phyloP scores from a whole-genome alignment of 495 filamentous ascomycete species.

The Cercophora newfieldiana region DNA sequence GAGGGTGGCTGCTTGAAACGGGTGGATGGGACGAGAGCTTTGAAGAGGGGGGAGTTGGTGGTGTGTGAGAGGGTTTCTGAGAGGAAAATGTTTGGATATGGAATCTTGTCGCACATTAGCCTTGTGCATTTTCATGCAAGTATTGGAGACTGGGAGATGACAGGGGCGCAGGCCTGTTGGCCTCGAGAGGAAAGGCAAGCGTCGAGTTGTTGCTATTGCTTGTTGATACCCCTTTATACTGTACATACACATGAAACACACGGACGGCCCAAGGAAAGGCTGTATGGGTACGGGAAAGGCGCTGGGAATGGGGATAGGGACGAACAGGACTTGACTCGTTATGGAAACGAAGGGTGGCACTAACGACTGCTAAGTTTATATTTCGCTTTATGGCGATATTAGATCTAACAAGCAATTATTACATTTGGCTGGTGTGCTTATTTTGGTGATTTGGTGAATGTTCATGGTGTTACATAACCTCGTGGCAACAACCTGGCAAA shows the following conservation, averaged over 20 bases:
- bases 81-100: neutral
- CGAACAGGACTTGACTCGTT: neutral
- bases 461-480: too few species aligned
- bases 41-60: conserved; percentile 50
- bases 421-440: too few species aligned
- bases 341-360: neutral
- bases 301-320: neutral
- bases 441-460: too few species aligned
- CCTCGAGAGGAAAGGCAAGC: conserved; percentile 7
- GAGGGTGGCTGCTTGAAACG: conserved; percentile 62
- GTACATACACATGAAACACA: conserved; percentile 6
- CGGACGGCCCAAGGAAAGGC: neutral
- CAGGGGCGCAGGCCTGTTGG: conserved; percentile 13
- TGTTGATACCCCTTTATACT: conserved; percentile 21
- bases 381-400: neutral
- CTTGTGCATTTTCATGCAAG: too few species aligned
- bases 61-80: conserved; percentile 27
- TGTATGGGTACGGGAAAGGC: neutral
- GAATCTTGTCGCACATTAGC: too few species aligned
- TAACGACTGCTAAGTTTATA: neutral
- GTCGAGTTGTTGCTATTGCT: conserved; percentile 13
- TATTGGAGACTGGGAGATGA: neutral
- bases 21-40: conserved; percentile 74
- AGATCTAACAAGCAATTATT: neutral
- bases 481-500: too few species aligned